Conservation (phyloP, 2,329 filamentous ascomycete species). For the Coniochaeta ligniaria region DNA sequence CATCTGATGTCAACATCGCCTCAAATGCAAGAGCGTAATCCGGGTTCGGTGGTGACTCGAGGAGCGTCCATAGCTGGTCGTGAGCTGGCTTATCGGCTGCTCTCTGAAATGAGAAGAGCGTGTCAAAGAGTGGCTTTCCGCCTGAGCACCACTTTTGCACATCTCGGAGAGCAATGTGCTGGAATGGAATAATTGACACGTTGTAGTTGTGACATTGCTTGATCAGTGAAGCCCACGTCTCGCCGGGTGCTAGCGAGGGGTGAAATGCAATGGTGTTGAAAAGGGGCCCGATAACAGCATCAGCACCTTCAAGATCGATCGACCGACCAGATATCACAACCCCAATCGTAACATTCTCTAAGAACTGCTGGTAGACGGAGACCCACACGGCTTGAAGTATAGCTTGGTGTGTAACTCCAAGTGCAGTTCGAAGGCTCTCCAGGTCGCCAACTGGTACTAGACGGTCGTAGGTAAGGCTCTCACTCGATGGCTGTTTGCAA, state of each 20-base stretch:
- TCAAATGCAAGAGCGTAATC: slow-evolving; percentile 79
- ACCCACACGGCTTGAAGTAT: slow-evolving; percentile 72
- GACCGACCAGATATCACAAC: slow-evolving; percentile 73
- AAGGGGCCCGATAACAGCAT: slow-evolving; percentile 68
- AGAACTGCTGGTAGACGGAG: slow-evolving; percentile 47
- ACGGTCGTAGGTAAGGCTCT: slow-evolving; percentile 15
- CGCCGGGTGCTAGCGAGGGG: slow-evolving; percentile 12
- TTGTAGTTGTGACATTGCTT: slow-evolving; percentile 65
- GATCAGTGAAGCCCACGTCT: slow-evolving; percentile 55
- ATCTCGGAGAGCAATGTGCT: slow-evolving; percentile 70
- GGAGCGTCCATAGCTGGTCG: slow-evolving; percentile 45
- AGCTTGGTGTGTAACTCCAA: slow-evolving; percentile 73
- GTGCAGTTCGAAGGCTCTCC: slow-evolving; percentile 42
- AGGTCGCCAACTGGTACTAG: slow-evolving; percentile 34
- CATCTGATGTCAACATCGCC: slow-evolving; percentile 44
- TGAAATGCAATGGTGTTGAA: slow-evolving; percentile 85
- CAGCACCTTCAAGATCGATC: slow-evolving; percentile 58
- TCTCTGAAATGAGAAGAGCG: slow-evolving; percentile 74
- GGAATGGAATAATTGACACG: slow-evolving; percentile 59
- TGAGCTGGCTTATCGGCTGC: slow-evolving; percentile 7
- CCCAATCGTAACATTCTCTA: slow-evolving; percentile 49
- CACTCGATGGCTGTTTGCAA: slow-evolving; percentile 1
- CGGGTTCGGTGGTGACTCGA: slow-evolving; percentile 39
- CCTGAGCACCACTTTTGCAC: slow-evolving; percentile 72
- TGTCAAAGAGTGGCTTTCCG: slow-evolving; percentile 63